phyloP scores from a whole-genome alignment of 2,329 filamentous ascomycete species.

The Neonectria ditissima region DNA sequence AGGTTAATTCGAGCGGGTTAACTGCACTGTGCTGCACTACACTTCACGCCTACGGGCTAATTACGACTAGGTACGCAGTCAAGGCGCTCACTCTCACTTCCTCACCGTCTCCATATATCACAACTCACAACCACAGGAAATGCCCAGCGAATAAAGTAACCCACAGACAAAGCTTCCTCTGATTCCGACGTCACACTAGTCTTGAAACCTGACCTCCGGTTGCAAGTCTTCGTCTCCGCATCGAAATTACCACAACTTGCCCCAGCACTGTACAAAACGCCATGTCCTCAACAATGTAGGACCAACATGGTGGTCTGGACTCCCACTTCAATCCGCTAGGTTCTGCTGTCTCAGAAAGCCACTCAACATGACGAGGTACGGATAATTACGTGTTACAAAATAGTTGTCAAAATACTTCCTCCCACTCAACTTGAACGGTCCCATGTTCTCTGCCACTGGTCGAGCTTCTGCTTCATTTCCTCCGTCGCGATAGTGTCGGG shows the following conservation, averaged over 20 bases:
- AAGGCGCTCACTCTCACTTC: not conserved
- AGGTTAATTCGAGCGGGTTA: not conserved
- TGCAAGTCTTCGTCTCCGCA: not conserved
- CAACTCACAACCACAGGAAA: not conserved
- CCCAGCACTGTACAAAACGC: not conserved
- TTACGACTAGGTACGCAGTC: too few species aligned
- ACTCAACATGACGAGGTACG: too few species aligned
- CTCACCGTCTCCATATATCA: not conserved
- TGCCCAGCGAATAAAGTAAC: not conserved
- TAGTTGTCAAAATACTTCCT: too few species aligned
- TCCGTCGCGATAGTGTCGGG: not conserved
- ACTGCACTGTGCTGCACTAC: not conserved
- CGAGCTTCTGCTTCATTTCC: not conserved
- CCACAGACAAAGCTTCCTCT: not conserved
- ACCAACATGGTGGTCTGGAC: not conserved
- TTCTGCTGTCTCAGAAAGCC: not conserved
- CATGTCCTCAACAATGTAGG: not conserved
- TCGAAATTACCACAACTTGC: not conserved
- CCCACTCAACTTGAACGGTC: not conserved
- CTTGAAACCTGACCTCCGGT: not conserved
- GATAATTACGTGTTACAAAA: too few species aligned
- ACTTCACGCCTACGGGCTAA: not conserved
- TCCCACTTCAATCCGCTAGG: not conserved
- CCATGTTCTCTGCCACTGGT: not conserved
- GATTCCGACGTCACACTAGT: not conserved